Evolutionary conservation across 2,329 filamentous ascomycete genomes (phyloP).

Genomic region (Cytospora mali): DNA sequence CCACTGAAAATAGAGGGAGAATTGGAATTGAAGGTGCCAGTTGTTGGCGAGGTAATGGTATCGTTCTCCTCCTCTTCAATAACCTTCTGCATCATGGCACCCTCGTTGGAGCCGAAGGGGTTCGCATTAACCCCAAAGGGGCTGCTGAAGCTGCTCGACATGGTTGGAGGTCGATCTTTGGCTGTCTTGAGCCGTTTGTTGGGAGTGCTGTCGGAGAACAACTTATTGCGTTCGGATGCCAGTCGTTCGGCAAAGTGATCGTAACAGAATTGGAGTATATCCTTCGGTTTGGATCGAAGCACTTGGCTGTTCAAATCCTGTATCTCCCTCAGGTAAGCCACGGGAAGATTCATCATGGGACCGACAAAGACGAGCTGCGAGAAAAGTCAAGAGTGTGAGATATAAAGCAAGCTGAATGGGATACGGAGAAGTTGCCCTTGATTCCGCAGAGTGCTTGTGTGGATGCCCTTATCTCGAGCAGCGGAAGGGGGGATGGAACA

Average conservation of each 20-base stretch:
- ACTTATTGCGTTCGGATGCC: conserved; percentile 63
- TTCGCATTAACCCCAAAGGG: conserved; percentile 69
- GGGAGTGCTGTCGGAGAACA: conserved; percentile 44
- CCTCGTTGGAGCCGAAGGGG: conserved; percentile 66
- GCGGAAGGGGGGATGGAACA: background rate
- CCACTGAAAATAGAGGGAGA: conserved; percentile 49
- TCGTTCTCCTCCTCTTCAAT: conserved; percentile 87
- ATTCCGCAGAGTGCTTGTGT: background rate
- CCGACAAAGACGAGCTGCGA: conserved; percentile 11
- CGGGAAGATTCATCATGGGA: conserved; percentile 49
- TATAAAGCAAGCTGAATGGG: conserved; percentile 1
- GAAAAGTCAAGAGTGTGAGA: conserved; percentile 18
- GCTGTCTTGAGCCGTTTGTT: conserved; percentile 28
- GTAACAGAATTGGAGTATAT: conserved; percentile 71
- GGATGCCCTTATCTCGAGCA: background rate
- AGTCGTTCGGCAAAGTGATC: conserved; percentile 69
- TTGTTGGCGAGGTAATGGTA: conserved; percentile 73
- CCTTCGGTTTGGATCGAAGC: conserved; percentile 58
- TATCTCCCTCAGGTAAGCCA: conserved; percentile 64
- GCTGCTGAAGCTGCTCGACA: conserved; percentile 80
- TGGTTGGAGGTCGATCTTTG: conserved; percentile 38
- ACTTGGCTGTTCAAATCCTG: conserved; percentile 65
- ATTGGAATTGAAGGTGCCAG: conserved; percentile 56
- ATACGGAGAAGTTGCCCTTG: conserved; percentile 9
- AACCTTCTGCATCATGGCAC: conserved; percentile 53